phyloP scores from a whole-genome alignment of 1,284 basidiomycete genomes.

The Waitea zeae region DNA sequence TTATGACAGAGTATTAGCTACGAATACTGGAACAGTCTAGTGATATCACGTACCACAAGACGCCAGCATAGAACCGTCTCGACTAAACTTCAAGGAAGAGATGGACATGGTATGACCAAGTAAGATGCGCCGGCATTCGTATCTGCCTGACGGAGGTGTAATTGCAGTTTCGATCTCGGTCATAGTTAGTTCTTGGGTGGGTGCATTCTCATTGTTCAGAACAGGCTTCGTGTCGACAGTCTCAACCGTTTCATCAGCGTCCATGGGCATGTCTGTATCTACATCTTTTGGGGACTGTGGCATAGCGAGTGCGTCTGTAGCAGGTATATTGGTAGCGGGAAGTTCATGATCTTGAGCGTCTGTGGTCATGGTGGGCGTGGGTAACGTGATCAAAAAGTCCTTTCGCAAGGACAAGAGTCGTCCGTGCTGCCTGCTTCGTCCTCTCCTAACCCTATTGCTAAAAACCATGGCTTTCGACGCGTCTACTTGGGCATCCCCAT shows the following conservation, averaged over 20 bases:
- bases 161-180: too few species aligned
- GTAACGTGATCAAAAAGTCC: conserved; percentile 1
- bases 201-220: too few species aligned
- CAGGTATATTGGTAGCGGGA: too few species aligned
- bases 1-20: conserved; percentile 12
- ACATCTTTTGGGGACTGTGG: too few species aligned
- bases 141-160: conserved; percentile 17
- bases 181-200: too few species aligned
- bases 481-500: conserved; percentile 48
- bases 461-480: conserved; percentile 21
- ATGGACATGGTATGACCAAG: conserved; percentile 61
- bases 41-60: conserved; percentile 43
- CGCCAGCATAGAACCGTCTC: conserved; percentile 53
- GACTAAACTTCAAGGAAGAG: conserved; percentile 67
- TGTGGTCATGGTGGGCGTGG: conserved; percentile 1
- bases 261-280: too few species aligned
- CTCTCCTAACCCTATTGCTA: background rate
- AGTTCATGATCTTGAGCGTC: too few species aligned
- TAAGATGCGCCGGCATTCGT: conserved; percentile 30
- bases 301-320: too few species aligned
- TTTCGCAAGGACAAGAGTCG: too few species aligned
- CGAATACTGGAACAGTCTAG: conserved; percentile 5
- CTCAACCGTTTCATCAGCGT: too few species aligned
- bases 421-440: background rate
- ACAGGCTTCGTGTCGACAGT: too few species aligned